A percentile compares a stretch with the other conserved stretches of the same genome.
These are phyloP conservation scores for Jacaranda copaia DNA, from an alignment of 257 asterid species.

Conservation along the genomic window DNA sequence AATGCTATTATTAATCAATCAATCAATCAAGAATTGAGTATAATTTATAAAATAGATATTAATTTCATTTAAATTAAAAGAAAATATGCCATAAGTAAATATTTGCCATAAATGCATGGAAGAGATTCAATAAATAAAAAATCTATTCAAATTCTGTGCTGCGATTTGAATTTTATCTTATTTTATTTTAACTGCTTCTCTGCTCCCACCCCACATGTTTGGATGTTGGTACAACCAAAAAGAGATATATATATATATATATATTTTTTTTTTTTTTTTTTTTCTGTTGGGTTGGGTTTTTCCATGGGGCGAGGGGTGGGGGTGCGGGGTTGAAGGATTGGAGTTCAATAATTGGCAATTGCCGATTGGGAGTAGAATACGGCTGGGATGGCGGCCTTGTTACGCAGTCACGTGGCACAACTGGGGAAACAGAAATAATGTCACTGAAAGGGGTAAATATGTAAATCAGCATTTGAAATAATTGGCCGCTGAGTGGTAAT, in stretches of 20 bases:
- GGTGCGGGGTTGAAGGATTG: constrained; percentile 1
- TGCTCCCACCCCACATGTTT: constrained; percentile 16
- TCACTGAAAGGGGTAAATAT: neutral
- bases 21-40: no score
- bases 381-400: neutral
- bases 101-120: no score
- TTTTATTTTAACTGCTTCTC: neutral
- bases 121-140: no score
- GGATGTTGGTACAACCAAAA: constrained; percentile 1
- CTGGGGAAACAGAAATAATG: neutral
- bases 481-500: neutral
- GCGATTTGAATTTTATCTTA: no score
- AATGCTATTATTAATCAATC: no score
- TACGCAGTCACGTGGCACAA: neutral
- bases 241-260: neutral
- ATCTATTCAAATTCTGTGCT: no score
- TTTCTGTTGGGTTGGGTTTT: no score
- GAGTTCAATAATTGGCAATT: constrained; percentile 7
- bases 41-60: no score
- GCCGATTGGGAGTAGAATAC: no score
- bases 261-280: neutral
- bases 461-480: constrained; percentile 15
- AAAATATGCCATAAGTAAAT: no score
- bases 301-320: no score
- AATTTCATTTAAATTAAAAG: no score